These are phyloP conservation scores for Fusarium sulawesiense DNA, from an alignment of 2,329 filamentous ascomycete genomes.

Conservation along the genomic window DNA sequence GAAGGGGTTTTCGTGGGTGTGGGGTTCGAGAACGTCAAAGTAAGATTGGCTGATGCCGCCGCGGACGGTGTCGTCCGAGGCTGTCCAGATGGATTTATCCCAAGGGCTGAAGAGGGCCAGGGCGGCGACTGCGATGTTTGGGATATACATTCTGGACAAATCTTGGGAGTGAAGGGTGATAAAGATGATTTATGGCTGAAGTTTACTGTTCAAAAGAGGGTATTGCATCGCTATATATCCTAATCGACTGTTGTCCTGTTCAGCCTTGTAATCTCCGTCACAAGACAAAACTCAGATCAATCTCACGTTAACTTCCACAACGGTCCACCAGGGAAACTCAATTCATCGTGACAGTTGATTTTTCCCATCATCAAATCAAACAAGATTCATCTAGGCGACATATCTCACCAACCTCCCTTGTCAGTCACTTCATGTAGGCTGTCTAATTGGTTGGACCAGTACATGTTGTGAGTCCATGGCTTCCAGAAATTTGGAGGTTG, in stretches of 20 bases:
- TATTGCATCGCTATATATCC: not conserved
- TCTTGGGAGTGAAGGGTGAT: not conserved
- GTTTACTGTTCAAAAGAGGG: not conserved
- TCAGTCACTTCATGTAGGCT: not conserved
- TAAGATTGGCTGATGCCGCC: not conserved
- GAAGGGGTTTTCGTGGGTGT: not conserved
- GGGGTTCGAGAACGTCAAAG: not conserved
- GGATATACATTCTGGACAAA: not conserved
- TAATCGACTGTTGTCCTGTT: fast-evolving
- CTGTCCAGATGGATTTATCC: not conserved
- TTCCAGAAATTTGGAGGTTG: not conserved
- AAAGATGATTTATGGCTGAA: no score
- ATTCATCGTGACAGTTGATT: no score
- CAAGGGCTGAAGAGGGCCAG: not conserved
- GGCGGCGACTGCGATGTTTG: not conserved
- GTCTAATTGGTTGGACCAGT: not conserved
- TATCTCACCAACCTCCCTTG: not conserved
- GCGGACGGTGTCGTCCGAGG: not conserved
- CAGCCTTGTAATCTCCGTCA: not conserved
- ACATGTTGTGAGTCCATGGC: not conserved
- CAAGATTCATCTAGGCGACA: not conserved
- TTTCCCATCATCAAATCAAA: not conserved
- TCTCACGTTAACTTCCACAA: not conserved
- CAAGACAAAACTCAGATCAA: not conserved
- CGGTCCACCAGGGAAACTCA: not conserved